A percentile compares a stretch with the other conserved stretches of the same genome.
phyloP scores from a whole-genome alignment of 2,329 filamentous ascomycete species.

The Phaeosphaeriaceae sp. region DNA sequence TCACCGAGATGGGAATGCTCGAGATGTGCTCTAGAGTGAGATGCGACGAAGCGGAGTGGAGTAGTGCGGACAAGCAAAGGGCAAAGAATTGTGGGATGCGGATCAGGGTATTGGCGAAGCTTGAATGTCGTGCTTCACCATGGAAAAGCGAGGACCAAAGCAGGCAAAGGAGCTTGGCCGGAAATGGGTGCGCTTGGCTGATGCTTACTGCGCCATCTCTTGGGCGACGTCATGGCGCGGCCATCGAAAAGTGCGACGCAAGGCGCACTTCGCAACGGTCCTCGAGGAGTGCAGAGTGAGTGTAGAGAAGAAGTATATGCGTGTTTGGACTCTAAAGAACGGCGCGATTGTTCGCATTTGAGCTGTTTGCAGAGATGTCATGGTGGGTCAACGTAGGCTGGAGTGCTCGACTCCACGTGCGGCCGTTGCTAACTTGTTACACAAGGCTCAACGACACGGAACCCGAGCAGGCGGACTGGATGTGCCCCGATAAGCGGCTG shows the following conservation, averaged over 20 bases:
- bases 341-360: neutral
- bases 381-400: neutral
- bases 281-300: neutral
- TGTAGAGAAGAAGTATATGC: neutral
- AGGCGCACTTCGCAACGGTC: neutral
- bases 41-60: neutral
- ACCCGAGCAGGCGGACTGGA: neutral
- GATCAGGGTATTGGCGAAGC: slow-evolving; percentile 20
- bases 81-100: slow-evolving; percentile 7
- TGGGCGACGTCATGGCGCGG: slow-evolving; percentile 14
- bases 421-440: neutral
- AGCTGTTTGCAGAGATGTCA: neutral
- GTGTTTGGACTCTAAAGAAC: neutral
- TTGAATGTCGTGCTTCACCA: slow-evolving; percentile 18
- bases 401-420: slow-evolving; percentile 7
- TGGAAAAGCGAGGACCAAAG: slow-evolving; percentile 10
- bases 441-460: neutral
- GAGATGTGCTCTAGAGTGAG: too few relatives aligned
- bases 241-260: neutral
- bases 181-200: slow-evolving; percentile 8
- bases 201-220: slow-evolving; percentile 13
- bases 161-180: slow-evolving; percentile 6
- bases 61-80: slow-evolving; percentile 8
- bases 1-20: too few relatives aligned
- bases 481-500: neutral